Conservation (phyloP, 208 protist genomes). For the Leishmania arabica region DNA sequence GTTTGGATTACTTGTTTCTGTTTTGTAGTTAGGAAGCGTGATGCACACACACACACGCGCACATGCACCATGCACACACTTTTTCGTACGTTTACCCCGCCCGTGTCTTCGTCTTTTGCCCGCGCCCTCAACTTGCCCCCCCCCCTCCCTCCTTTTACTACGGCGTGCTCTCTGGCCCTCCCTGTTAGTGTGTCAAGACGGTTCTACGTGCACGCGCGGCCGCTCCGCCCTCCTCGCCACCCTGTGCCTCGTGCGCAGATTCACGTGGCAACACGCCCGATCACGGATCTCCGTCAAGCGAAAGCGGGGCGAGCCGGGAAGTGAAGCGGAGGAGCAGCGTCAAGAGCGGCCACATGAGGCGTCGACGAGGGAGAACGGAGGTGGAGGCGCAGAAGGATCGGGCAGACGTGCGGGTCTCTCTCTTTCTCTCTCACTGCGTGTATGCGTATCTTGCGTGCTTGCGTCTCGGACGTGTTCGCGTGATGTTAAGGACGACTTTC, state of each 20-base stretch:
- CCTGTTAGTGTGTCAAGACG: not conserved
- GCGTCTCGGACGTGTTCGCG: not conserved
- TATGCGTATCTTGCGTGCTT: not conserved
- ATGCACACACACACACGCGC: not conserved
- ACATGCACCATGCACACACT: not conserved
- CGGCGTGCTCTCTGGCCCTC: not conserved
- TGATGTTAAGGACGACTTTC: conserved; percentile 1
- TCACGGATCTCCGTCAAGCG: not conserved
- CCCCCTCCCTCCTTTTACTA: not conserved
- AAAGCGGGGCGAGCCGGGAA: not conserved
- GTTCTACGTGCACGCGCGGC: not conserved
- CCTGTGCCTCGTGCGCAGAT: not conserved
- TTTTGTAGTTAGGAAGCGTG: conserved; percentile 1
- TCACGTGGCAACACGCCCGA: not conserved
- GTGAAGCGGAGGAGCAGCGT: not conserved
- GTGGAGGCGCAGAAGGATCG: not conserved
- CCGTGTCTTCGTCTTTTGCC: not conserved
- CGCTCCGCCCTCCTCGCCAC: not conserved
- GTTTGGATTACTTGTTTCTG: not conserved
- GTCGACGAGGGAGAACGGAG: not conserved
- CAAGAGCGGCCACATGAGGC: not conserved
- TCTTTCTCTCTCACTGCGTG: not conserved
- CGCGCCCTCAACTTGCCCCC: not conserved
- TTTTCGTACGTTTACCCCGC: not conserved
- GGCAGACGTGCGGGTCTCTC: not conserved